These are phyloP conservation scores for Pholiota adiposa DNA, from an alignment of 1,284 basidiomycete genomes.

Conservation along the genomic window DNA sequence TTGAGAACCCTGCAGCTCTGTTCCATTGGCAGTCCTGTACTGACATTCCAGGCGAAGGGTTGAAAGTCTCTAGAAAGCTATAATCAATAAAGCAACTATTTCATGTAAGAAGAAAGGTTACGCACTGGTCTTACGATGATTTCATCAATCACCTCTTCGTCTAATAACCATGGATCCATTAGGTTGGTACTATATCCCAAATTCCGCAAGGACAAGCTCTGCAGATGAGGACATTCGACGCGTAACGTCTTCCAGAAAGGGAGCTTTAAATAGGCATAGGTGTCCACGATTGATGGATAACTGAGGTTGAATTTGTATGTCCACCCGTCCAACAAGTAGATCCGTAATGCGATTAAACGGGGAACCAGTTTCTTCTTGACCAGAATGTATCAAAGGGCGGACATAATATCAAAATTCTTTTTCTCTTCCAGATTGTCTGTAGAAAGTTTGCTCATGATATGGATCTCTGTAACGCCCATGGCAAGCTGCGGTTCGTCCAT, in stretches of 20 bases:
- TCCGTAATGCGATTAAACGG: conserved; percentile 1
- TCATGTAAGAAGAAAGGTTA: neutral
- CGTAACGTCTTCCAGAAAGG: neutral
- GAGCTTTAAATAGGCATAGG: neutral
- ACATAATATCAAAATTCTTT: neutral
- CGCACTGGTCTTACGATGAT: neutral
- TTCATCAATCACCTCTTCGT: neutral
- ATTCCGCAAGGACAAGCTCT: neutral
- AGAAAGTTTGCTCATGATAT: conserved; percentile 6
- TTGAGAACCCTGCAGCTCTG: neutral
- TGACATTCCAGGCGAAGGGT: neutral
- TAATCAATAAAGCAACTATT: neutral
- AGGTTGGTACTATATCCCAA: neutral
- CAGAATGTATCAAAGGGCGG: neutral
- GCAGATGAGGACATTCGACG: neutral
- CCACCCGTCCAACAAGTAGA: neutral
- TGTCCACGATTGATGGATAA: neutral
- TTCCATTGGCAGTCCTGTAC: no score
- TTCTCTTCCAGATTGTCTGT: neutral
- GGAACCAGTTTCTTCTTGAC: neutral
- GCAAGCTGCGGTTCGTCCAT: neutral
- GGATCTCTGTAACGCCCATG: neutral
- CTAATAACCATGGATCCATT: no score
- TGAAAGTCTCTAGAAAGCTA: neutral
- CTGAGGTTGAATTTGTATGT: no score